Conservation (phyloP, 2,329 filamentous ascomycete genomes). For the Aureobasidium pullulans region DNA sequence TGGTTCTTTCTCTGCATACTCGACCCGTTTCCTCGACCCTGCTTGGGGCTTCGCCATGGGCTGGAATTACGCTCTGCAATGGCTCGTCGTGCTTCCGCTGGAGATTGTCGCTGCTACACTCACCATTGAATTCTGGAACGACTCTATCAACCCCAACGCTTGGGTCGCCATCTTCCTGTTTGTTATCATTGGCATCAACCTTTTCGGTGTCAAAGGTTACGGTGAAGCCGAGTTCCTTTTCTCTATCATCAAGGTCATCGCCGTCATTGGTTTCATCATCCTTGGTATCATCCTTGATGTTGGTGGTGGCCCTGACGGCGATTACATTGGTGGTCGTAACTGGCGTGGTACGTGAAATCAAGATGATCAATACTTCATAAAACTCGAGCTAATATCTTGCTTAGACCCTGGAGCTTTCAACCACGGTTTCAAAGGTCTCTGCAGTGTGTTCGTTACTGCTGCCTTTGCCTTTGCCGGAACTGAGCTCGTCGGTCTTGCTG, state of each 20-base stretch:
- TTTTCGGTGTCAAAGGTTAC: conserved; percentile 82
- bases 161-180: conserved; percentile 79
- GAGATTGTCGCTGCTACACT: conserved; percentile 84
- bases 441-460: conserved; percentile 67
- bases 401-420: conserved; percentile 76
- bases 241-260: conserved; percentile 75
- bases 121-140: conserved; percentile 72
- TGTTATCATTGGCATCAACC: conserved; percentile 70
- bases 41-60: conserved; percentile 48
- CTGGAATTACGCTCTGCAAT: conserved; percentile 71
- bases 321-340: conserved; percentile 72
- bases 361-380: conserved; percentile 51
- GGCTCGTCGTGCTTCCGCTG: conserved; percentile 74
- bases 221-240: conserved; percentile 87
- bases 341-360: not conserved
- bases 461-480: conserved; percentile 72
- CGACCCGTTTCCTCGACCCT: conserved; percentile 84
- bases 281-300: conserved; percentile 80
- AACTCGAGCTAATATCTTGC: conserved; percentile 40
- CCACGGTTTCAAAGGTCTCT: conserved; percentile 77
- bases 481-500: conserved; percentile 68
- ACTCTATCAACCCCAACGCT: conserved; percentile 55
- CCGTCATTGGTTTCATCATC: conserved; percentile 82
- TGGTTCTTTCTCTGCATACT: conserved; percentile 86
- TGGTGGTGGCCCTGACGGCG: conserved; percentile 61